Percentiles rank a stretch among this genome's conserved stretches.
Evolutionary conservation across 2,329 filamentous ascomycete species (phyloP).

Genomic region (Fusarium lyarnte): DNA sequence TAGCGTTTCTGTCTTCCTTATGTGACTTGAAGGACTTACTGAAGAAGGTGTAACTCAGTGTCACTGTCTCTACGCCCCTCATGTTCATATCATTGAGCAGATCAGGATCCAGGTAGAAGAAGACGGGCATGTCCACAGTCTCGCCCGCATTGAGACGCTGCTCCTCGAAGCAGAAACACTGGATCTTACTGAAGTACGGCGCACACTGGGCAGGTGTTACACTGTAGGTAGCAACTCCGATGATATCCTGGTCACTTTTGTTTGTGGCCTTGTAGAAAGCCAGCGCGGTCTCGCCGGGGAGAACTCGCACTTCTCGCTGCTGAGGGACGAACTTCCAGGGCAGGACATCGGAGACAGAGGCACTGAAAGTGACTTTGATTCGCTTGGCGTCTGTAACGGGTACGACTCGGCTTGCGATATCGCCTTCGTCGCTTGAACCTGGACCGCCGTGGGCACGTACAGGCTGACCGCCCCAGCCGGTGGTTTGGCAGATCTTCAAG

Average conservation of each 20-base stretch:
- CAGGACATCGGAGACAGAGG: conserved; percentile 91
- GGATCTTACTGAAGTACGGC: conserved; percentile 99
- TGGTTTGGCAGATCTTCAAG: conserved; percentile 79
- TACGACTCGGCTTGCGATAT: conserved; percentile 79
- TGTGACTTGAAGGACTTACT: conserved; percentile 68
- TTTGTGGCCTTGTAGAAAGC: conserved; percentile 99
- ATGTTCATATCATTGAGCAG: conserved; percentile 92
- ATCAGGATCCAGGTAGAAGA: conserved; percentile 98
- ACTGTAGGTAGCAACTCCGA: conserved; percentile 96
- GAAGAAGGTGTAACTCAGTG: conserved; percentile 97
- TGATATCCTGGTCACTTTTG: conserved; percentile 88
- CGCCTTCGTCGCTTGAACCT: conserved; percentile 60
- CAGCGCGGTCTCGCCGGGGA: conserved; percentile 95
- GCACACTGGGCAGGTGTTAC: conserved; percentile 96
- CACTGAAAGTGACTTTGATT: conserved; percentile 94
- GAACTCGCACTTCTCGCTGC: conserved; percentile 93
- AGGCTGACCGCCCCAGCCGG: conserved; percentile 92
- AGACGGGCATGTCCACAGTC: conserved; percentile 99
- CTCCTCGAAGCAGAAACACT: conserved; percentile 99
- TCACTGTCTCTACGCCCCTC: conserved; percentile 94
- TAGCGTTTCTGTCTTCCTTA: conserved; percentile 40
- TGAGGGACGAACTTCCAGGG: conserved; percentile 98
- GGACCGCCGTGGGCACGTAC: conserved; percentile 76
- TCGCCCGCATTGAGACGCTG: conserved; percentile 94
- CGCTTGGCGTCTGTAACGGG: conserved; percentile 85